Evolutionary conservation across 805 yeast species (phyloP), one percentile per base, ranked within the genome.

Genomic region (Teunomyces gatunensis): DNA sequence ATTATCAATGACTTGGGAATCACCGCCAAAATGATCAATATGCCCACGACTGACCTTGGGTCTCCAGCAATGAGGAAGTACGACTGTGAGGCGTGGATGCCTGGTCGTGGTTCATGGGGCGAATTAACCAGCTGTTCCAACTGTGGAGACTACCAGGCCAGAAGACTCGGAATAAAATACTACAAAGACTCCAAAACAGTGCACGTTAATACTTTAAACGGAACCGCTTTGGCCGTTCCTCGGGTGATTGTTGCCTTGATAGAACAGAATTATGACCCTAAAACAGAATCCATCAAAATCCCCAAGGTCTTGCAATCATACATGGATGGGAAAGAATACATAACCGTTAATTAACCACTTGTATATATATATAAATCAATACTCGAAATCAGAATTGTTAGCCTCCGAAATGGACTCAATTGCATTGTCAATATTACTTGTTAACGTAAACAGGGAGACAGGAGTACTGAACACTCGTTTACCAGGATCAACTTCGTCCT

Each of bases 41-140:
- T 94, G 90, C 97, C 97, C 0, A 82, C 85, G 21, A 81, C 86
- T 52, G 99, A 94, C 62, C 69, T 94, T 45, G 99, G 99, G 0
- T 85, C 96, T 0, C 96, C 99, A 1, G 98, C 98, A 0, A 81
- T 77, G 65, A 84, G 87, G 59, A 94, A 94, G 63, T 89, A 83
- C 61, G 99, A 94, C 57, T 88, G 91, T 48, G 99, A 94, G 67
- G 96, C 91, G 0, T 89, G 96, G 90, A 92, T 94, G 98, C 98
- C 98, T 0, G 97, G 98, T 2, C 79, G 97, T 57, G 91, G 89
- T 0, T 64, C 70, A 1, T 92, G 96, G 89, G 99, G 99, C 3
- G 99, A 94, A 63, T 75, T 94, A 28, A 83, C 96, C 1, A 88
- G 96, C 25, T 78, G 95, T 1, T 90, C 97, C 2, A 92, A 91